Percentiles rank a stretch among this genome's conserved stretches.
phyloP scores from a whole-genome alignment of 768 basidiomycete genomes.

The Rhodosporidiobolus odoratus region DNA sequence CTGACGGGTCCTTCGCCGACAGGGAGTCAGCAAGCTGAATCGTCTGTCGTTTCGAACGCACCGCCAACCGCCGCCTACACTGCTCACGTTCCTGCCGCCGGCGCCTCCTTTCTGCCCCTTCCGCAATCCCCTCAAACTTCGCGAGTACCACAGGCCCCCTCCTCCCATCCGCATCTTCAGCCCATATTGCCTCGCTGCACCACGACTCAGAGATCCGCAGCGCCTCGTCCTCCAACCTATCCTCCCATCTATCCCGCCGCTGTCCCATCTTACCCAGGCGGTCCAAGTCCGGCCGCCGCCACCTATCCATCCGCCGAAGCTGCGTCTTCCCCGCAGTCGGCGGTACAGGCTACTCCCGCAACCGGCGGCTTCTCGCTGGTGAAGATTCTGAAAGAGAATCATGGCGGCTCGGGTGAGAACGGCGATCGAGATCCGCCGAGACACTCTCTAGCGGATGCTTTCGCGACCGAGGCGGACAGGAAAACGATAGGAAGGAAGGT shows the following conservation, averaged over 20 bases:
- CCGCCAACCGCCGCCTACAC: not conserved
- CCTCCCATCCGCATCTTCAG: not conserved
- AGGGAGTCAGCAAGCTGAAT: not conserved
- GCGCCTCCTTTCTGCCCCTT: not conserved
- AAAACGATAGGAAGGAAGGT: not conserved
- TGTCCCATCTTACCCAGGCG: too few species aligned
- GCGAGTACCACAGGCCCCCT: not conserved
- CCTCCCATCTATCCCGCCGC: not conserved
- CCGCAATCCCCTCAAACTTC: not conserved
- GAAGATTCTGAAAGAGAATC: conserved; percentile 1
- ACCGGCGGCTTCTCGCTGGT: conserved; percentile 14
- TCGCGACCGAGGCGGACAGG: not conserved
- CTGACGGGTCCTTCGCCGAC: not conserved
- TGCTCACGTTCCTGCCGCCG: not conserved
- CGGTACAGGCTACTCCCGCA: not conserved
- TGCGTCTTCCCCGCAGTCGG: not conserved
- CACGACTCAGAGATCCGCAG: too few species aligned
- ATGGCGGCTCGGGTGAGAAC: not conserved
- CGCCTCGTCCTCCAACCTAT: not conserved
- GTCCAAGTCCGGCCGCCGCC: not conserved
- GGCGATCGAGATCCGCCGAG: not conserved
- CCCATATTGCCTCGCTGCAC: too few species aligned
- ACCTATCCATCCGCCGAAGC: not conserved
- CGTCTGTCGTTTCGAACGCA: not conserved
- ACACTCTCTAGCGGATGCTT: conserved; percentile 17